Evolutionary conservation across 208 protist genomes (phyloP).

Genomic region (Trichomonas vaginalis): DNA sequence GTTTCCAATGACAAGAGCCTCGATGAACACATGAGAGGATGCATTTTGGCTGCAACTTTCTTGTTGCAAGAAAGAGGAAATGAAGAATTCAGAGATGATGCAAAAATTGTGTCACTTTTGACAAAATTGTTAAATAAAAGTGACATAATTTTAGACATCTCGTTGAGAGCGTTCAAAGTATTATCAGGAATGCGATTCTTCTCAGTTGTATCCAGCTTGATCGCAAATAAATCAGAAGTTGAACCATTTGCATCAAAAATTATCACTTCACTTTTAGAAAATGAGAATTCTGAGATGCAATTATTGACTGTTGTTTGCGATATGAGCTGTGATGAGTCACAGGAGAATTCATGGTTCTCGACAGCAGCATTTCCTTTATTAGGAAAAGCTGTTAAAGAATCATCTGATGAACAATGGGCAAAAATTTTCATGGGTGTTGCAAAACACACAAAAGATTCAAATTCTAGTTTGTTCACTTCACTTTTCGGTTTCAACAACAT

Average conservation of each 20-base stretch:
- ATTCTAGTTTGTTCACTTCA: neutral
- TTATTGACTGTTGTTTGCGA: neutral
- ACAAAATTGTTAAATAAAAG: neutral
- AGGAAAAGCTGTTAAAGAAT: neutral
- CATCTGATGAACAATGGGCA: neutral
- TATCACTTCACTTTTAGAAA: neutral
- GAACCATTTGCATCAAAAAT: neutral
- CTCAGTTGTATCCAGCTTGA: neutral
- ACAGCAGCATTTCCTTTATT: neutral
- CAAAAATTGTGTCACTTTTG: neutral
- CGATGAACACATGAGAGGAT: neutral
- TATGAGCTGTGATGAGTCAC: neutral
- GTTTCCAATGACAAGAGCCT: neutral
- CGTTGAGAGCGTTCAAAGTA: neutral
- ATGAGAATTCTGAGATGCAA: neutral
- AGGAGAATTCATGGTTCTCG: neutral
- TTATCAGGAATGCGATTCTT: neutral
- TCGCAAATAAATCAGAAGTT: neutral
- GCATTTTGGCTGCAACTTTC: neutral
- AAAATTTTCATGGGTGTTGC: neutral
- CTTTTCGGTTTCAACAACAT: neutral
- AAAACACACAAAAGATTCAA: neutral
- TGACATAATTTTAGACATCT: neutral
- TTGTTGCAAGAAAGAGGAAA: neutral
- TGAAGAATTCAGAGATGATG: neutral